Evolutionary conservation across 108 stramenopile species (phyloP), one percentile per base, ranked within the genome.

Genomic region (Cyclotella atomus): DNA sequence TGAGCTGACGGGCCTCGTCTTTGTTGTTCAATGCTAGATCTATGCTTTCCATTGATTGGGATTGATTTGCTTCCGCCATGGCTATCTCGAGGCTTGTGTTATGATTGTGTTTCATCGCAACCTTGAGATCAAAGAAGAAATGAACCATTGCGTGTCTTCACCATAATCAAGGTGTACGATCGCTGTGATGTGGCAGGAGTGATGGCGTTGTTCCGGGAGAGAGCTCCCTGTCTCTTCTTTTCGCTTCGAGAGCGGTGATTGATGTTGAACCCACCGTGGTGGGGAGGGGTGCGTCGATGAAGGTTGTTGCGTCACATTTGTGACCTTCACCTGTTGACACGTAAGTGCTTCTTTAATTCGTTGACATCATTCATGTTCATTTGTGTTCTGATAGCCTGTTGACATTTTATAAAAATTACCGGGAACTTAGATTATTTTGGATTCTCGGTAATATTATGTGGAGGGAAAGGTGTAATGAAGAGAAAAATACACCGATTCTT

Each of bases 171-270:
- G n/a, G n/a, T n/a, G n/a, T n/a, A n/a, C n/a, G n/a, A n/a, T n/a
- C n/a, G n/a, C n/a, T n/a, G n/a, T n/a, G n/a, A n/a, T n/a, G n/a
- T n/a, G n/a, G n/a, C n/a, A n/a, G n/a, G n/a, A n/a, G n/a, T 57
- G 56, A 57, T 57, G 56, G 56, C 56, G 56, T 57, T 57, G 29
- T 57, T 57, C 56, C 29, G 56, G 32, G n/a, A n/a, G n/a, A n/a
- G n/a, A n/a, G n/a, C n/a, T n/a, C n/a, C n/a, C n/a, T n/a, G n/a
- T n/a, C n/a, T n/a, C n/a, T n/a, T n/a, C n/a, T n/a, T n/a, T n/a
- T n/a, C n/a, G n/a, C n/a, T n/a, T n/a, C n/a, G n/a, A n/a, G n/a
- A n/a, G n/a, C n/a, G n/a, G n/a, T n/a, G n/a, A n/a, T n/a, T n/a
- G n/a, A n/a, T n/a, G 56, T 10, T 49, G 47, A 49, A 49, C 4